Evolutionary conservation across 2,329 filamentous ascomycete genomes (phyloP), one percentile per base, ranked within the genome.

Genomic region (Alternaria atra): DNA sequence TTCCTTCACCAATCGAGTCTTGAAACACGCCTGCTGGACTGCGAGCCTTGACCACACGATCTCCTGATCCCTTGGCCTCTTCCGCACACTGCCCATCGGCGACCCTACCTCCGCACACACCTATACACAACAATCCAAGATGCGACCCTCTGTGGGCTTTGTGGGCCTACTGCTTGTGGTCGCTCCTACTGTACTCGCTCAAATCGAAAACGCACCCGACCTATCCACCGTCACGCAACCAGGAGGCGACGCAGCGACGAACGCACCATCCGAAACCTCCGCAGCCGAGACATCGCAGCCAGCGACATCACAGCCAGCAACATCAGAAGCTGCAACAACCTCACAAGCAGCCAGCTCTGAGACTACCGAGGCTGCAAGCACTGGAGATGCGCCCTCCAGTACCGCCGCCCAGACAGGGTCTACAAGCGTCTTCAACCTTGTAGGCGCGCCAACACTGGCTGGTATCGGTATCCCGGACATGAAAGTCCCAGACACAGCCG

Each of bases 401-500:
- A 66, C 63, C 2, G 54, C 63, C 25, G 66, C 65, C 46, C 46
- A 61, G 46, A 64, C 68, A 54, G 64, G 64, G 72, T 44, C 75
- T 79, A 39, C 77, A 73, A 29, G 78, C 35, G 75, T 58, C 76
- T 88, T 42, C 40, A 52, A 57, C 10, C 58, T 60, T 13, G 53
- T 23, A 15, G 58, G 58, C 30, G 58, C 58, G 3, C 87, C 88
- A 10, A 86, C 84, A 37, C 80, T 89, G 46, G 81, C 84, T 7
- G 86, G 85, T 65, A 81, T 83, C 51, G 85, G 84, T 66, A 86
- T 87, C 66, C 91, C 94, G 5, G 81, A 91, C 1, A 84, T 93
- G 4, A 86, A 88, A 27, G 90, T 98, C 3, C 95, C 95, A 7
- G 91, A 93, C 27, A 97, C 92, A 3, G 85, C 87, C 39, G 87